Evolutionary conservation across 192 early-diverging fungal species (phyloP).

Genomic region (Coemansia brasiliensis): DNA sequence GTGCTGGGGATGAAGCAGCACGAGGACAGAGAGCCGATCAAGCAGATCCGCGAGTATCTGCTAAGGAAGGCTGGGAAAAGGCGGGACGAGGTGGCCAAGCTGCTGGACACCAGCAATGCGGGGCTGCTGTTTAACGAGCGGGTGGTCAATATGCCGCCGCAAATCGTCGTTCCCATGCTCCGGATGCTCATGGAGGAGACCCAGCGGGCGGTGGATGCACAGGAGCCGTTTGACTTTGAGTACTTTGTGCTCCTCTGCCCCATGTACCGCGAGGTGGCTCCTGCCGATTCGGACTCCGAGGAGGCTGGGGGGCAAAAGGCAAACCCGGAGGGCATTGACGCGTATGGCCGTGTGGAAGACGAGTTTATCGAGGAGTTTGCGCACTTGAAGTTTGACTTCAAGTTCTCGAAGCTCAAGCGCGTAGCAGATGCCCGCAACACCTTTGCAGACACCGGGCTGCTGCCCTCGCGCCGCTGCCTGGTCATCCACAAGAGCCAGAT

Average conservation of each 20-base stretch:
- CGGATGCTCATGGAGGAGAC: constrained; percentile 86
- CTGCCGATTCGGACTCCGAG: constrained; percentile 46
- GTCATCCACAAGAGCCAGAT: constrained; percentile 60
- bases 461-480: constrained; percentile 67
- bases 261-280: constrained; percentile 77
- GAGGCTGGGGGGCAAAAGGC: constrained; percentile 21
- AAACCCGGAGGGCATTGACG: constrained; percentile 4
- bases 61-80: constrained; percentile 59
- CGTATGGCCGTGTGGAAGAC: constrained; percentile 91
- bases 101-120: constrained; percentile 42
- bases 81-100: constrained; percentile 9
- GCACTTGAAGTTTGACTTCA: constrained; percentile 75
- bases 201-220: constrained; percentile 68
- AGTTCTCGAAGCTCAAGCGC: constrained; percentile 68
- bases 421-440: constrained; percentile 74
- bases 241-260: constrained; percentile 80
- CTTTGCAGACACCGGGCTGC: constrained; percentile 85
- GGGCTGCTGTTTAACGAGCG: constrained; percentile 84
- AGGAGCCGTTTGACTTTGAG: constrained; percentile 75
- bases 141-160: constrained; percentile 95
- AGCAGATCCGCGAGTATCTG: constrained; percentile 64
- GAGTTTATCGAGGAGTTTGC: constrained; percentile 84
- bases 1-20: constrained; percentile 71
- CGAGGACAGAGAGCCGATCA: constrained; percentile 55
- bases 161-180: constrained; percentile 88